Evolutionary conservation across 2,329 filamentous ascomycete genomes (phyloP).

Genomic region (Ambrosiella xylebori): DNA sequence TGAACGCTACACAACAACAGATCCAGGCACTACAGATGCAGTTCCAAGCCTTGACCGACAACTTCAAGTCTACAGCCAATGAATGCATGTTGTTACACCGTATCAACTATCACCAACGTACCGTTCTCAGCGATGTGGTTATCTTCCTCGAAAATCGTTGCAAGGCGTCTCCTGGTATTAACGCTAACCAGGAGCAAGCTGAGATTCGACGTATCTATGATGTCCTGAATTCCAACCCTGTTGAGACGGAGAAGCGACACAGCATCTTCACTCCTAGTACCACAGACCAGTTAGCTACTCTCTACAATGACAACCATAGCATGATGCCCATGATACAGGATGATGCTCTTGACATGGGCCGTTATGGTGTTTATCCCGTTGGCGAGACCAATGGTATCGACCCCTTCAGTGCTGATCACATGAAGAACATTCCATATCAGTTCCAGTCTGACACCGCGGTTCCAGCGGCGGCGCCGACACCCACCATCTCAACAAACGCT

Average conservation of each 20-base stretch:
- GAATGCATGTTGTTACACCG: constrained; percentile 40
- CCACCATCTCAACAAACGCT: neutral
- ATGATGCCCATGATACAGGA: constrained; percentile 33
- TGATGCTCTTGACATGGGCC: constrained; percentile 36
- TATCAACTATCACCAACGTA: constrained; percentile 25
- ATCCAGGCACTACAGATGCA: constrained; percentile 59
- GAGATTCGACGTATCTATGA: constrained; percentile 34
- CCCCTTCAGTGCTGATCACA: constrained; percentile 84
- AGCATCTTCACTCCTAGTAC: constrained; percentile 9
- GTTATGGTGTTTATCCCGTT: constrained; percentile 72
- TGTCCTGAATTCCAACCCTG: neutral
- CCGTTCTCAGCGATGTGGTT: constrained; percentile 40
- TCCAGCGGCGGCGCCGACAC: neutral
- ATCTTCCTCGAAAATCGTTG: constrained; percentile 26
- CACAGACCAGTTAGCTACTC: constrained; percentile 9
- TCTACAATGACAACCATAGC: constrained; percentile 3
- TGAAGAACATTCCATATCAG: constrained; percentile 85
- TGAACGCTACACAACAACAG: constrained; percentile 12
- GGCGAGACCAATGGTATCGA: constrained; percentile 85
- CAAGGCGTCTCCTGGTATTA: constrained; percentile 9
- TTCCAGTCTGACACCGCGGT: constrained; percentile 18
- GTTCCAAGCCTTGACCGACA: constrained; percentile 55
- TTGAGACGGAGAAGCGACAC: constrained; percentile 8
- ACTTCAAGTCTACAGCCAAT: constrained; percentile 42
- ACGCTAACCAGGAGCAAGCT: constrained; percentile 18